Evolutionary conservation across 306 rosid genomes (phyloP), one percentile per base, ranked within the genome.

Genomic region (Castanea crenata): DNA sequence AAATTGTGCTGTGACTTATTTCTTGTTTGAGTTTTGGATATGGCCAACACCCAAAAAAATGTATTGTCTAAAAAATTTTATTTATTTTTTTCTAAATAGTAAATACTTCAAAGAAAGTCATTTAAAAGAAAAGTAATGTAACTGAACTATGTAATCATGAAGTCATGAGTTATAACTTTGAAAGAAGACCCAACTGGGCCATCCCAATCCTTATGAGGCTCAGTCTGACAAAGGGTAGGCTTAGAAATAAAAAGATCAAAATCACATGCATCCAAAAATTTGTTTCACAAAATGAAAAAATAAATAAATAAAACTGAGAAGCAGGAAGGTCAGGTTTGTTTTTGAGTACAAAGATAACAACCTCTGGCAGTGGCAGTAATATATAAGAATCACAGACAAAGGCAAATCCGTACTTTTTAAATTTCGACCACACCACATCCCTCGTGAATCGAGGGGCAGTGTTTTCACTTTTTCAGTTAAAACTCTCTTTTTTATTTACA

Each of bases 291-390:
- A 31, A 41, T 12, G 31, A 13, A 23, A 2, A 59, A 21, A 23
- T 63, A 41, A 78, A 63, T 69, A 31, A 76, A 62, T 19, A 54
- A 63, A 19, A 15, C 74, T 25, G 44, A 9, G 23, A 38, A n/a
- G 54, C 61, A 71, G 79, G 57, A 82, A 78, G 67, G 84, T 76
- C 78, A 81, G 85, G 83, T 86, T 87, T 87, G 91, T 85, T 87
- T 86, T 81, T 72, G 84, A 86, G 92, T 84, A 90, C 93, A 82
- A 85, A 86, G 89, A 91, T 93, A 91, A 91, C 93, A 89, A 91
- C 83, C 89, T 93, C 89, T 86, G 91, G 75, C 92, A 85, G 87
- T 87, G 44, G 76, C 86, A 86, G 68, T 86, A 83, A 82, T 69
- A 85, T 81, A 80, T 70, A 82, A 85, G 84, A 87, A 89, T 80